Conservation (phyloP, 202 grass and related monocot species). For the Schoenoplectus tabernaemontani region DNA sequence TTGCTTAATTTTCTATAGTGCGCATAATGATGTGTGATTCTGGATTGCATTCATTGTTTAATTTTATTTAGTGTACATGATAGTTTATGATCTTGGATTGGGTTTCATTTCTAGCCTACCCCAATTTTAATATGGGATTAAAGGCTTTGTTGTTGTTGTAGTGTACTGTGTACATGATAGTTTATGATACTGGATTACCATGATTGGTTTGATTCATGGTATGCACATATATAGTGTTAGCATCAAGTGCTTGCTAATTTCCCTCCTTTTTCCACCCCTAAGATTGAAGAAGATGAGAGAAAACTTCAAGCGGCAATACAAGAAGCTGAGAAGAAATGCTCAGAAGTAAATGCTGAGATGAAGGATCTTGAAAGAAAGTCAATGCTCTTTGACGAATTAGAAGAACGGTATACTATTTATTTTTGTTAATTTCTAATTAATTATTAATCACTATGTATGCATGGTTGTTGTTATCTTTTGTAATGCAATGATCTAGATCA, state of each 20-base stretch:
- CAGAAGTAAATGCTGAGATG: slow-evolving; percentile 57
- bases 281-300: slow-evolving; percentile 90
- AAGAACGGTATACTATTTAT: slow-evolving; percentile 53
- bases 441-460: neutral
- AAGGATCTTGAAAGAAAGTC: slow-evolving; percentile 81
- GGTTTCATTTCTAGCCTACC: too few species aligned
- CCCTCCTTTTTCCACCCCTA: slow-evolving; percentile 5
- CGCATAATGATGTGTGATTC: too few species aligned
- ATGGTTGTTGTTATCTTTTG: slow-evolving; percentile 4
- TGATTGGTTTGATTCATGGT: neutral
- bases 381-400: slow-evolving; percentile 75
- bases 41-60: too few species aligned
- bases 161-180: too few species aligned
- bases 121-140: too few species aligned
- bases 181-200: too few species aligned
- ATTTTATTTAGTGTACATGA: too few species aligned
- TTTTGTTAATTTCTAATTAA: neutral
- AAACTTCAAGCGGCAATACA: slow-evolving; percentile 76
- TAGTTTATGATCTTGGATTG: too few species aligned
- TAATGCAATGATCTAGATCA: neutral
- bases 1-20: too few species aligned
- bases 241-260: slow-evolving; percentile 7
- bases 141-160: too few species aligned
- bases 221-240: neutral
- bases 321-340: slow-evolving; percentile 85